phyloP scores from a whole-genome alignment of 441 rosid species.

The Lepidium campestre region DNA sequence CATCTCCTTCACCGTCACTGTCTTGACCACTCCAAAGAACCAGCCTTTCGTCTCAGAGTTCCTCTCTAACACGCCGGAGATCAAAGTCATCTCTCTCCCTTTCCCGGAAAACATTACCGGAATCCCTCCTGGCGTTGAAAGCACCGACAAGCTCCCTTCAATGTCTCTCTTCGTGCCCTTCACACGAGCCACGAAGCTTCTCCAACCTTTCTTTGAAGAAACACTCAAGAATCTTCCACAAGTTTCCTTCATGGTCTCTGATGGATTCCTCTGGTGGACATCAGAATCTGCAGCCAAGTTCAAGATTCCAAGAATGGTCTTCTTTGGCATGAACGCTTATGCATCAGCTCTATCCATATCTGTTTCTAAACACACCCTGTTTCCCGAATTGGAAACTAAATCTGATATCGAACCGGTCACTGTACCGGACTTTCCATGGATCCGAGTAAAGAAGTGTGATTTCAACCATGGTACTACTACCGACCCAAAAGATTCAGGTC shows the following conservation, averaged over 20 bases:
- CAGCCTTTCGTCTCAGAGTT: conserved; percentile 39
- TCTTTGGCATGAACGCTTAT: conserved; percentile 39
- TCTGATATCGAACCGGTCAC: conserved; percentile 41
- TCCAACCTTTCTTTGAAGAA: conserved; percentile 50
- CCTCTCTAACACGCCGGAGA: conserved; percentile 38
- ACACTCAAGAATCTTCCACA: conserved; percentile 34
- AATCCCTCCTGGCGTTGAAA: conserved; percentile 51
- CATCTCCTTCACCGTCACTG: conserved; percentile 33
- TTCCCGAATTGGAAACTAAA: conserved; percentile 11
- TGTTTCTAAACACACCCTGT: background rate
- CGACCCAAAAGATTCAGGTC: conserved; percentile 6
- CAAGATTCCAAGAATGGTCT: conserved; percentile 48
- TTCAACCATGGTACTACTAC: background rate
- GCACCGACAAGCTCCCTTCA: conserved; percentile 61
- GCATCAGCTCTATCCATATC: background rate
- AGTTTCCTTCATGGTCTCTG: conserved; percentile 54
- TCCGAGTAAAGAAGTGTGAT: conserved; percentile 41
- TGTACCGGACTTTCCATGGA: conserved; percentile 58
- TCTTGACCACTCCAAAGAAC: conserved; percentile 68
- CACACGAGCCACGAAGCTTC: conserved; percentile 46
- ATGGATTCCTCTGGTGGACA: conserved; percentile 77
- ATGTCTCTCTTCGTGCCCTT: conserved; percentile 43
- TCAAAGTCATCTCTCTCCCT: conserved; percentile 36
- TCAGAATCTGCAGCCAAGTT: conserved; percentile 53
- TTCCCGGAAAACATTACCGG: conserved; percentile 44